These are phyloP conservation scores for Penicillium crystallinum DNA, from an alignment of 495 filamentous ascomycete genomes.

Conservation along the genomic window DNA sequence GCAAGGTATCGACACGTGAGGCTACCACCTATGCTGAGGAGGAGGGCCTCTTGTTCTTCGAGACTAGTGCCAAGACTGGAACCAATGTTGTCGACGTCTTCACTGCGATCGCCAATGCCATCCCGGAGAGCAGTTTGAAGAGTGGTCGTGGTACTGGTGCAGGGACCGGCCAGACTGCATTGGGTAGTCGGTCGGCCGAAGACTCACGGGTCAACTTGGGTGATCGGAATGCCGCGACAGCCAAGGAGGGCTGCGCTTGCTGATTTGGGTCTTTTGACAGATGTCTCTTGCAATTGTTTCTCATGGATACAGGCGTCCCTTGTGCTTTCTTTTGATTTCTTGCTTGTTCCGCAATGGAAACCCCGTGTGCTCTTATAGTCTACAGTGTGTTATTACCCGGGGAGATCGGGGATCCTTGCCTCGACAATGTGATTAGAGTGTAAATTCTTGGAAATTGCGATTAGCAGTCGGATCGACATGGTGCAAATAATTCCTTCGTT, in stretches of 20 bases:
- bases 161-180: constrained; percentile 46
- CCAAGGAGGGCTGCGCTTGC: constrained; percentile 93
- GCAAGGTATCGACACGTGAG: constrained; percentile 81
- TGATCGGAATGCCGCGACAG: constrained; percentile 44
- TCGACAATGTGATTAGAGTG: constrained; percentile 5
- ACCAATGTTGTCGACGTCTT: constrained; percentile 92
- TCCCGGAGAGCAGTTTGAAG: constrained; percentile 93
- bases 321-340: constrained; percentile 6
- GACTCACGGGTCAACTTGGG: constrained; percentile 44
- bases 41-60: constrained; percentile 89
- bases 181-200: constrained; percentile 36
- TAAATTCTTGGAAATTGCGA: constrained; percentile 1
- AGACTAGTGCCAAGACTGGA: constrained; percentile 96
- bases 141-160: constrained; percentile 64
- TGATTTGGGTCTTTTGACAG: constrained; percentile 32
- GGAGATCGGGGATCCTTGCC: not conserved
- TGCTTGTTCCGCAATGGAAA: constrained; percentile 3
- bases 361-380: constrained; percentile 7
- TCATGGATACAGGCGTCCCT: constrained; percentile 21
- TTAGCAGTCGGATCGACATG: not conserved
- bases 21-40: constrained; percentile 94
- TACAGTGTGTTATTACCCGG: constrained; percentile 10
- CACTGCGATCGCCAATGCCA: constrained; percentile 96
- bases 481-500: no score
- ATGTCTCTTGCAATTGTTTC: constrained; percentile 10